Conservation (phyloP, 495 filamentous ascomycete species). For the Aspergillus campestris region DNA sequence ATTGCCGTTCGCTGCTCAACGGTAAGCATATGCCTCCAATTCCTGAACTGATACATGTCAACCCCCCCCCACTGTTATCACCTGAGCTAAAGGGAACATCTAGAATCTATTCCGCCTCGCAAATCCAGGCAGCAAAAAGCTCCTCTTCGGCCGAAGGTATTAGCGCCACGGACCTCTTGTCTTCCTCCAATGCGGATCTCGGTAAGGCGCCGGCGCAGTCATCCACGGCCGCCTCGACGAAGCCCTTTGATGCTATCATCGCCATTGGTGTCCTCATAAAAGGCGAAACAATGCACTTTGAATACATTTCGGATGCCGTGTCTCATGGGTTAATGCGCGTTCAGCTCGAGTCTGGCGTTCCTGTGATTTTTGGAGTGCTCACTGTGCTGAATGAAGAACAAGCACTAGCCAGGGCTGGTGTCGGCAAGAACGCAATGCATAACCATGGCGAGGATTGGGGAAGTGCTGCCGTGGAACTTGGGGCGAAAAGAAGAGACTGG, state of each 20-base stretch:
- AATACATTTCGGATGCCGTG: conserved; percentile 91
- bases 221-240: conserved; percentile 25
- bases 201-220: conserved; percentile 21
- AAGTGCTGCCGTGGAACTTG: conserved; percentile 47
- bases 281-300: conserved; percentile 97
- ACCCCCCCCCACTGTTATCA: no score
- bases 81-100: background rate
- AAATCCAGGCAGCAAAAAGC: conserved; percentile 59
- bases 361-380: conserved; percentile 86
- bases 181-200: conserved; percentile 59
- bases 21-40: conserved; percentile 37
- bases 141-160: conserved; percentile 48
- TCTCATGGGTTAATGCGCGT: conserved; percentile 90
- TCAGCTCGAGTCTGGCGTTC: conserved; percentile 77
- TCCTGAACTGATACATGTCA: no score
- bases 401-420: conserved; percentile 74
- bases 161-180: conserved; percentile 72
- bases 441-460: conserved; percentile 91
- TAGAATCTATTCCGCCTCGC: conserved; percentile 79
- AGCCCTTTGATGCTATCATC: conserved; percentile 85
- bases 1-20: conserved; percentile 76
- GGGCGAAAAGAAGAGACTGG: conserved; percentile 37
- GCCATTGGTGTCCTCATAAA: conserved; percentile 96
- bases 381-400: conserved; percentile 87
- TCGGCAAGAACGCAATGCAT: conserved; percentile 50